These are phyloP conservation scores for Fusarium verticillioides DNA, from an alignment of 2,329 filamentous ascomycete species.

Conservation along the genomic window DNA sequence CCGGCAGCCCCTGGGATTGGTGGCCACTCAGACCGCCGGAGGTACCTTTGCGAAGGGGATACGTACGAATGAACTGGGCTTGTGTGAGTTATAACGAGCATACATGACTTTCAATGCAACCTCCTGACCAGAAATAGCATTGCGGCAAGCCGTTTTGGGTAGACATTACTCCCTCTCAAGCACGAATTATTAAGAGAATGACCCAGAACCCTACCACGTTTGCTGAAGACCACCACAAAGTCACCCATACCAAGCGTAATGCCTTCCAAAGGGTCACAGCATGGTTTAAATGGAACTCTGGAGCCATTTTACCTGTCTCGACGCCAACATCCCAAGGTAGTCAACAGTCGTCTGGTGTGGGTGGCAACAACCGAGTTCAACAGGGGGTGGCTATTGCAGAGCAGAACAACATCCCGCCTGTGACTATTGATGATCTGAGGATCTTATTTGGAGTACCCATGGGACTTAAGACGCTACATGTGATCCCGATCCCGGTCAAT, in stretches of 20 bases:
- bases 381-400: no score
- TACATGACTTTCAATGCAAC: neutral
- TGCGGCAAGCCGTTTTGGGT: neutral
- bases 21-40: neutral
- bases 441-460: conserved; percentile 7
- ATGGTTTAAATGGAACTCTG: conserved; percentile 2
- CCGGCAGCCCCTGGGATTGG: conserved; percentile 8
- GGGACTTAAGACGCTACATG: conserved; percentile 2
- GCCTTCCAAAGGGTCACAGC: neutral
- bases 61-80: neutral
- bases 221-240: neutral
- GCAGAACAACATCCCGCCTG: neutral
- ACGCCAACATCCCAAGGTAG: neutral
- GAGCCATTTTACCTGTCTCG: neutral
- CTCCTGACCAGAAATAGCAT: neutral
- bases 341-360: neutral
- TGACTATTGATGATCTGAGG: neutral
- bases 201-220: neutral
- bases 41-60: neutral
- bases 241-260: neutral
- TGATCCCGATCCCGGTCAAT: neutral
- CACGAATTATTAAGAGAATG: neutral
- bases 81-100: neutral
- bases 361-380: neutral
- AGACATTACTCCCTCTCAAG: neutral